These are phyloP conservation scores for Serendipita vermifera DNA, from an alignment of 768 basidiomycete species.

Conservation along the genomic window DNA sequence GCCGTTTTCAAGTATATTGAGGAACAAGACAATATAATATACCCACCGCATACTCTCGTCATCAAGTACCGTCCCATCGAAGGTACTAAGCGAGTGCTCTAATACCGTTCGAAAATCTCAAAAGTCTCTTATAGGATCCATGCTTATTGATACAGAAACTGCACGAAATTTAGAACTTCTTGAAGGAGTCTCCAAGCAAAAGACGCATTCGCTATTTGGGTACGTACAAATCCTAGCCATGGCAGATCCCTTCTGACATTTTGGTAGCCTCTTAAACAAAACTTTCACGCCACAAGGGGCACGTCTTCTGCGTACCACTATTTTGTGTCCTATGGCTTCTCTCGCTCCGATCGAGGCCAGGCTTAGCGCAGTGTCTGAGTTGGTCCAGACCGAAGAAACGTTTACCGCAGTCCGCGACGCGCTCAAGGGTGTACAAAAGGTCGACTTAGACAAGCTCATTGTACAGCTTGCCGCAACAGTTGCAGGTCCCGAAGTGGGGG, in stretches of 20 bases:
- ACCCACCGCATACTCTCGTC: constrained; percentile 52
- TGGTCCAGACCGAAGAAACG: constrained; percentile 62
- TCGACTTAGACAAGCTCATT: constrained; percentile 83
- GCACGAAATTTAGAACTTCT: constrained; percentile 83
- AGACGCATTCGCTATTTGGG: constrained; percentile 70
- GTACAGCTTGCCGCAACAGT: constrained; percentile 19
- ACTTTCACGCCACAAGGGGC: constrained; percentile 86
- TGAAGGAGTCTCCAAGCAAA: constrained; percentile 53
- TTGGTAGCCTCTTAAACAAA: constrained; percentile 51
- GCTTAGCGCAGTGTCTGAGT: constrained; percentile 71
- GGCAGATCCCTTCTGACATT: neutral
- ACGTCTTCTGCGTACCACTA: constrained; percentile 62
- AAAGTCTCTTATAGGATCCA: constrained; percentile 44
- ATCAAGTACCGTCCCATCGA: constrained; percentile 70
- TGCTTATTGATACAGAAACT: constrained; percentile 89
- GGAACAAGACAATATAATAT: constrained; percentile 51
- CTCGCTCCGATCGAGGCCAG: constrained; percentile 59
- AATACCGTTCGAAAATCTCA: neutral
- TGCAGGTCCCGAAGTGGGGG: neutral
- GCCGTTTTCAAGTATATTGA: constrained; percentile 84
- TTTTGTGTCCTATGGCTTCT: constrained; percentile 63
- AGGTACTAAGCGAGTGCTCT: constrained; percentile 19
- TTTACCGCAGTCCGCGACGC: constrained; percentile 57
- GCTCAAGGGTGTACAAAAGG: constrained; percentile 55
- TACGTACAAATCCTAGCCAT: constrained; percentile 24